Percentiles rank a stretch among this genome's conserved stretches.
These are phyloP conservation scores for Pseudoperonospora humuli DNA, from an alignment of 352 stramenopile species.

Conservation along the genomic window DNA sequence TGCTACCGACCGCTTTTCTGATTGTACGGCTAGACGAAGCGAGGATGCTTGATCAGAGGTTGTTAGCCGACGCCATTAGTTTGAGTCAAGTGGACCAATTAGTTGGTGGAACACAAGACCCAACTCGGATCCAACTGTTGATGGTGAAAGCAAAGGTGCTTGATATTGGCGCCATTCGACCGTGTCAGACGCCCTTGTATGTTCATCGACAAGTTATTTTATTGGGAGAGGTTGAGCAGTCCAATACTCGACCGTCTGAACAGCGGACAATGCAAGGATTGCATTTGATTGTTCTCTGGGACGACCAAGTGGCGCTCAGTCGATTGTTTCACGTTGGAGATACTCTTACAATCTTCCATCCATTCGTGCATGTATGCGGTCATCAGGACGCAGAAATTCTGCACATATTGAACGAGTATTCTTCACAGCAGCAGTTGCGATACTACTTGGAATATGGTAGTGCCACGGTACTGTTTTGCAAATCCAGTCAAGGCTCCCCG, in stretches of 20 bases:
- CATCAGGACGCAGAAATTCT: slow-evolving; percentile 38
- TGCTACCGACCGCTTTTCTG: slow-evolving; percentile 37
- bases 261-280: slow-evolving; percentile 22
- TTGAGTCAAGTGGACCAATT: slow-evolving; percentile 24
- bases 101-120: slow-evolving; percentile 9
- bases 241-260: not conserved
- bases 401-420: slow-evolving; percentile 51
- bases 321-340: slow-evolving; percentile 50
- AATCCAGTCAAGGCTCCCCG: slow-evolving; percentile 1
- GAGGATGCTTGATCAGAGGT: slow-evolving; percentile 15
- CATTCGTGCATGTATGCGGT: slow-evolving; percentile 48
- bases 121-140: slow-evolving; percentile 28
- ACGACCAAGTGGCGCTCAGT: slow-evolving; percentile 61
- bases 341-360: slow-evolving; percentile 48
- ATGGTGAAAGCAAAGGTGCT: slow-evolving; percentile 40
- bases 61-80: slow-evolving; percentile 18
- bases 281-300: slow-evolving; percentile 57
- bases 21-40: slow-evolving; percentile 23
- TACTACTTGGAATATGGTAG: slow-evolving; percentile 69
- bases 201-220: slow-evolving; percentile 60
- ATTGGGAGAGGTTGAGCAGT: slow-evolving; percentile 27
- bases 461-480: slow-evolving; percentile 42
- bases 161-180: slow-evolving; percentile 59
- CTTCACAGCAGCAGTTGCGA: slow-evolving; percentile 32
- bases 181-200: slow-evolving; percentile 45